These are phyloP conservation scores for Cyathus striatus DNA, from an alignment of 768 basidiomycete genomes.

Conservation along the genomic window DNA sequence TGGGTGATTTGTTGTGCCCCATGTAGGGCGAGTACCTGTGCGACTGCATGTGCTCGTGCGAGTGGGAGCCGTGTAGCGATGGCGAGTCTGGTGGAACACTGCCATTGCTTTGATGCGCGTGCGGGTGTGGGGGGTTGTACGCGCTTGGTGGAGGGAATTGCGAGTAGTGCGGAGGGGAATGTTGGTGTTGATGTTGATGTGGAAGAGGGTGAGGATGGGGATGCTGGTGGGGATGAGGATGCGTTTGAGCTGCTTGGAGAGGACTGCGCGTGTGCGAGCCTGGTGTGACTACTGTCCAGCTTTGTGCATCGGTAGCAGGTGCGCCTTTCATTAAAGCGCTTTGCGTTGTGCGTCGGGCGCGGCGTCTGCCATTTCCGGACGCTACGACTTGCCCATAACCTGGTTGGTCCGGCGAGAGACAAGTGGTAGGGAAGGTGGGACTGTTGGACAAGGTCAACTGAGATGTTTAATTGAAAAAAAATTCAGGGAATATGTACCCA, in stretches of 20 bases:
- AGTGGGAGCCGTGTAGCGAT: too few relatives aligned
- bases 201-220: not conserved
- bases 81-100: not conserved
- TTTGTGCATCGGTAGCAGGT: constrained; percentile 20
- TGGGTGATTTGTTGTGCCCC: constrained; percentile 14
- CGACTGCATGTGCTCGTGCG: not conserved
- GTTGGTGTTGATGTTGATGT: not conserved
- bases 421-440: constrained; percentile 79
- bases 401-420: constrained; percentile 79
- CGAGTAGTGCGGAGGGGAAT: not conserved
- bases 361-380: constrained; percentile 52
- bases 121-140: too few relatives aligned
- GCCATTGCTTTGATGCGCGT: too few relatives aligned
- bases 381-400: constrained; percentile 84
- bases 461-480: not conserved
- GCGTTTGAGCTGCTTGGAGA: not conserved
- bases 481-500: constrained; percentile 45
- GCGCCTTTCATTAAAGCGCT: constrained; percentile 23
- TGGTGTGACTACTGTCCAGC: constrained; percentile 47
- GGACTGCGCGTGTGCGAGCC: constrained; percentile 21
- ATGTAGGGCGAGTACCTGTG: constrained; percentile 11
- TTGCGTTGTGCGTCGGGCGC: constrained; percentile 50
- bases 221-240: constrained; percentile 1
- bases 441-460: constrained; percentile 28
- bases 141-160: too few relatives aligned